Evolutionary conservation across 306 rosid genomes (phyloP), one percentile per base, ranked within the genome.

Genomic region (Lotus japonicus): DNA sequence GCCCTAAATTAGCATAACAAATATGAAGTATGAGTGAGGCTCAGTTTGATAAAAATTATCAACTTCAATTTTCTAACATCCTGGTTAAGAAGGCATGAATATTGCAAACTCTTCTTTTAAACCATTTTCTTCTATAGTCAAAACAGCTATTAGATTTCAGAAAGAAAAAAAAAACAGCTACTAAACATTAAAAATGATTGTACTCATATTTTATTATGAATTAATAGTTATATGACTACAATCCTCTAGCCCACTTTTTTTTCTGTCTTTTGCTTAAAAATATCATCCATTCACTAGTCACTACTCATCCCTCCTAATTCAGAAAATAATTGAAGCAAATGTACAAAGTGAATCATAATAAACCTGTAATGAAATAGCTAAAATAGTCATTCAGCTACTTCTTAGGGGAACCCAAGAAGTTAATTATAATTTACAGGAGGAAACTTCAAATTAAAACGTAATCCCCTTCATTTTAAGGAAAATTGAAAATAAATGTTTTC

Each of bases 1-100:
- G 79, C 39, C 98, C 98, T 94, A 64, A 10, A 59, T 13, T 51
- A 64, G 4, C 0, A 0, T 45, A 2, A 11, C 2, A 45, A 12
- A 62, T 9, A 15, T 5, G n/a, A 75, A 38, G 28, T 28, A 46
- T 70, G 17, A 64, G 73, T 0, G 0, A 48, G 9, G 12, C 28
- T 13, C 6, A 18, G 3, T 50, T 58, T 50, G 65, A 42, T 53
- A 68, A 54, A 36, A 13, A 2, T 10, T n/a, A n/a, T n/a, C n/a
- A n/a, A 38, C 33, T 52, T 26, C 28, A 57, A 71, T 26, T 77
- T 53, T 69, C 44, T 52, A 21, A 35, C 12, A 63, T 18, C 17
- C 3, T 62, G n/a, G 19, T 55, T 23, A 17, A 13, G 13, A 67
- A 41, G 50, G 59, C 73, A 66, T 72, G 79, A 56, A 56, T 15